Conservation (phyloP, 2,329 filamentous ascomycete species). For the Kalaharituber pfeilii region DNA sequence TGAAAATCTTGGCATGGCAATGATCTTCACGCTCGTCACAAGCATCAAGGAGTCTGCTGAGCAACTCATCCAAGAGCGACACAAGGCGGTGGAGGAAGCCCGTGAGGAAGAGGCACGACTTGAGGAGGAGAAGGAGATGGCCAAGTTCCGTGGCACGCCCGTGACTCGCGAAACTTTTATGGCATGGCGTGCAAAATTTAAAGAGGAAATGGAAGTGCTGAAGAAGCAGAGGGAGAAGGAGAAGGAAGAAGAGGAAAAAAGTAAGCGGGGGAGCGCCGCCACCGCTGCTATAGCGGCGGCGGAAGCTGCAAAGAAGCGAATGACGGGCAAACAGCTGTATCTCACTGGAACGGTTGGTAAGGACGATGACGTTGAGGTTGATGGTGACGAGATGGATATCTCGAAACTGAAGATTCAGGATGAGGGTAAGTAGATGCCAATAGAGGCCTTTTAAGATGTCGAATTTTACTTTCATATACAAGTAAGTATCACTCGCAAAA, state of each 20-base stretch:
- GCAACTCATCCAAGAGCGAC: slow-evolving; percentile 57
- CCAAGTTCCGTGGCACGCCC: slow-evolving; percentile 80
- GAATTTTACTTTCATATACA: too few relatives aligned
- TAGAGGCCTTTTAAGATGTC: too few relatives aligned
- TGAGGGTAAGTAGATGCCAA: slow-evolving; percentile 29
- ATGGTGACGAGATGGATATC: slow-evolving; percentile 41
- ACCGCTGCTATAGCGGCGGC: slow-evolving; percentile 1
- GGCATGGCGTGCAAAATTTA: slow-evolving; percentile 40
- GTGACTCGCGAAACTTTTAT: slow-evolving; percentile 78
- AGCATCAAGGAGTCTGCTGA: slow-evolving; percentile 84
- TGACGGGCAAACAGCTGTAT: slow-evolving; percentile 63
- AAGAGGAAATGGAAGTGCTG: background rate
- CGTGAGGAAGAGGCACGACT: slow-evolving; percentile 39
- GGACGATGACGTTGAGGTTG: slow-evolving; percentile 51
- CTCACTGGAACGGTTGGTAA: slow-evolving; percentile 49
- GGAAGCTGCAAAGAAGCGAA: slow-evolving; percentile 29
- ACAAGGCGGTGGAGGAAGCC: slow-evolving; percentile 42
- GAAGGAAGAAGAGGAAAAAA: slow-evolving; percentile 3
- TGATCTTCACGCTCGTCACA: slow-evolving; percentile 84
- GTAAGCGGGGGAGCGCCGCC: slow-evolving; percentile 1
- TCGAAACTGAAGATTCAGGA: slow-evolving; percentile 52
- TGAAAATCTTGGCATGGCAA: slow-evolving; percentile 91
- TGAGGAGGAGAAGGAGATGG: slow-evolving; percentile 79
- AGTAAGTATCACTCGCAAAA: too few relatives aligned
- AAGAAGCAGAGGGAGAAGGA: slow-evolving; percentile 40